Evolutionary conservation across 371 early-diverging fungal genomes (phyloP), one percentile per base, ranked within the genome.

Genomic region (Mucor piriformis): DNA sequence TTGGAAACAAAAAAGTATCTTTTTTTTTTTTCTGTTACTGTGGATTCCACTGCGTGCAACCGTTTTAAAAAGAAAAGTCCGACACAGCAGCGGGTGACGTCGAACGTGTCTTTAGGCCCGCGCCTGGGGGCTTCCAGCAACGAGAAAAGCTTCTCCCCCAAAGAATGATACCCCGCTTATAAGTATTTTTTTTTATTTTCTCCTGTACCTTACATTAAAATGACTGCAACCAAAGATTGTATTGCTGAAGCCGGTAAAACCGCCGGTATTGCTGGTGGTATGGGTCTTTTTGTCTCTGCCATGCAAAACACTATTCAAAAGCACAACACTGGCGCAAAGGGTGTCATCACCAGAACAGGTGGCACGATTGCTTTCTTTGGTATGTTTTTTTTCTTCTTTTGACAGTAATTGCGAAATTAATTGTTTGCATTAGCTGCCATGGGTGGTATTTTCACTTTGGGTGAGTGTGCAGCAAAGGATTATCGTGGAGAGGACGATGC

Each of bases 391-490:
- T 24, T 21, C 24, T n/a, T 42, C 18, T 42, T 20, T 20, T 37
- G 38, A 37, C 38, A 37, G n/a, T n/a, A n/a, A n/a, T n/a, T n/a
- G n/a, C n/a, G n/a, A n/a, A n/a, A 6, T 37, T 11, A 37, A 15
- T 37, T 37, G 15, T 43, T 43, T 13, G 3, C 21, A 23, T 52
- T 74, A 88, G 91, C 89, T 65, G 91, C 88, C 16, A 88, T 91
- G 86, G 91, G 90, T 59, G 91, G 91, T 75, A 79, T 89, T 44
- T 91, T 87, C 77, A 79, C 89, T 40, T 78, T 87, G 16, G 85
- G 85, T 46, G 89, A 87, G 58, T 80, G 83, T 40, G 79, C 78
- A 29, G 76, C 80, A n/a, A 70, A 80, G 35, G 74, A 79, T 56
- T 68, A 79, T 57, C 88, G 91, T 59, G 81, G 79, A 62, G 76